phyloP scores from a whole-genome alignment of 352 stramenopile genomes.

The Thalassiosira mediterranea region DNA sequence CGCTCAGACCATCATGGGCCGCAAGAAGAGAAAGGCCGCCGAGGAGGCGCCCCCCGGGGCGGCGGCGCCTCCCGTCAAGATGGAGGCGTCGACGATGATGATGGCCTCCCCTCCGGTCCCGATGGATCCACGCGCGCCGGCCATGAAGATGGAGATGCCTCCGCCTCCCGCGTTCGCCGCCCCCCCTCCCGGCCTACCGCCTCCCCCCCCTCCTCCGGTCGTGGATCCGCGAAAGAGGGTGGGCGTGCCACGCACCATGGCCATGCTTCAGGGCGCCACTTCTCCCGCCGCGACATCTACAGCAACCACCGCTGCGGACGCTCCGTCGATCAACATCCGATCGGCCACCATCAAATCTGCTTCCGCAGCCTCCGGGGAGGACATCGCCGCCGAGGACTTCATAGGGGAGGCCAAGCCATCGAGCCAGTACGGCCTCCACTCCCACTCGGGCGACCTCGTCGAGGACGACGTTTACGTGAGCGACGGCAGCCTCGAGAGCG shows the following conservation, averaged over 20 bases:
- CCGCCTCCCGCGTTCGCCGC: background rate
- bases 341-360: slow-evolving; percentile 12
- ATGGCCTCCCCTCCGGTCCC: no score
- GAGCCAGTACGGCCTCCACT: slow-evolving; percentile 71
- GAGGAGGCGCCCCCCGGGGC: background rate
- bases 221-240: no score
- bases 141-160: no score
- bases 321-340: slow-evolving; percentile 15
- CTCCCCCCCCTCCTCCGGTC: no score
- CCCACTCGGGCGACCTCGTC: slow-evolving; percentile 71
- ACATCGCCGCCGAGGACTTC: slow-evolving; percentile 5
- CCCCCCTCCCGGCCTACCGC: no score
- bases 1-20: slow-evolving; percentile 84
- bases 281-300: background rate
- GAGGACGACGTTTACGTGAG: slow-evolving; percentile 75
- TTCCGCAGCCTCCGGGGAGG: background rate
- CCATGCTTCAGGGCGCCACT: background rate
- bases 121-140: no score
- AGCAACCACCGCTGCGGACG: background rate
- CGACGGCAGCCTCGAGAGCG: slow-evolving; percentile 44
- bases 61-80: background rate
- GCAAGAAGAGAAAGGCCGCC: slow-evolving; percentile 56
- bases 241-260: background rate
- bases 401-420: slow-evolving; percentile 20
- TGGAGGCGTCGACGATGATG: no score